A percentile compares a stretch with the other conserved stretches of the same genome.
phyloP scores from a whole-genome alignment of 805 yeast species.

The Barnettozyma sp. region DNA sequence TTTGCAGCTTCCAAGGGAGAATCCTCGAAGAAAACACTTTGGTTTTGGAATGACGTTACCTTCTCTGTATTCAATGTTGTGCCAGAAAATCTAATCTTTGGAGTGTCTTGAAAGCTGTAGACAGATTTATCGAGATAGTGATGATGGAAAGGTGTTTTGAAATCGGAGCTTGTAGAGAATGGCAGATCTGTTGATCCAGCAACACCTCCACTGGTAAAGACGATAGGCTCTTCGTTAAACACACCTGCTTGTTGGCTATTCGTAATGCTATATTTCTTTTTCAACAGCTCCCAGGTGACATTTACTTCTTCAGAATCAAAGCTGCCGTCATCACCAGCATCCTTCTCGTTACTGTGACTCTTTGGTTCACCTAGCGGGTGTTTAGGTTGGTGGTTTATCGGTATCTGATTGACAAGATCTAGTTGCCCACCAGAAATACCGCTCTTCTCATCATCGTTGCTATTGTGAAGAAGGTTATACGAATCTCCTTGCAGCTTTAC shows the following conservation, averaged over 20 bases:
- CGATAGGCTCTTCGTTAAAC: neutral
- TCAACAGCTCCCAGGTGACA: slow-evolving; percentile 23
- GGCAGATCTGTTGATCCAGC: slow-evolving; percentile 1
- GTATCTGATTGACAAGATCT: too few species aligned
- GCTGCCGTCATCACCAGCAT: neutral
- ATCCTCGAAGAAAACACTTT: slow-evolving; percentile 11
- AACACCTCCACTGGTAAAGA: too few species aligned
- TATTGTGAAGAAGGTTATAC: neutral
- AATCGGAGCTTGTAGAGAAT: neutral
- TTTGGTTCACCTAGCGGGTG: too few species aligned
- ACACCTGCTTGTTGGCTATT: too few species aligned
- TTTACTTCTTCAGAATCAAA: slow-evolving; percentile 3
- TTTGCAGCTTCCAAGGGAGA: slow-evolving; percentile 24
- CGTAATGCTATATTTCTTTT: slow-evolving; percentile 16
- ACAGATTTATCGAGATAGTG: slow-evolving; percentile 14
- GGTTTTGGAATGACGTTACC: slow-evolving; percentile 15
- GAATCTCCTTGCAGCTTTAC: slow-evolving; percentile 8
- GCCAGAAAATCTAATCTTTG: slow-evolving; percentile 13
- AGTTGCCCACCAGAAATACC: too few species aligned
- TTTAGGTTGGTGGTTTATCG: too few species aligned
- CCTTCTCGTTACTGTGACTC: neutral
- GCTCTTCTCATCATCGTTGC: too few species aligned
- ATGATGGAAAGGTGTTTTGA: neutral
- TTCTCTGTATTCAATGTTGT: slow-evolving; percentile 17
- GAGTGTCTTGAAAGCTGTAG: slow-evolving; percentile 23